Conservation (phyloP, 2,329 filamentous ascomycete species). For the Stagonosporopsis vannaccii region DNA sequence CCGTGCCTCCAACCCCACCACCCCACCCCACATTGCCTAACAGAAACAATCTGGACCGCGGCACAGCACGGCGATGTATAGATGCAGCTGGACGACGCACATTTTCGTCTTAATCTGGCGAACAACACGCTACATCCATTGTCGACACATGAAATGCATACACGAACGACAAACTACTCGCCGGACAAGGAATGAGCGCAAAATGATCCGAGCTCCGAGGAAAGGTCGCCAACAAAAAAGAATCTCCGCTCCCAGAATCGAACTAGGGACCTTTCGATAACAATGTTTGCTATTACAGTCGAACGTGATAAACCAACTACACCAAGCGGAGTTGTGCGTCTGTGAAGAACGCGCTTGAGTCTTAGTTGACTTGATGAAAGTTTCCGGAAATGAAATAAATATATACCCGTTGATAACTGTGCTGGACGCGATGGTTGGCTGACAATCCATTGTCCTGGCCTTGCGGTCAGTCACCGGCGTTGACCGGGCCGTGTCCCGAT, state of each 20-base stretch:
- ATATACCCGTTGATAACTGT: too few relatives aligned
- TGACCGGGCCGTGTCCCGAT: too few relatives aligned
- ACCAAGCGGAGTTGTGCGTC: slow-evolving; percentile 33
- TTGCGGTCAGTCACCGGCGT: too few relatives aligned
- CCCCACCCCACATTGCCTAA: slow-evolving; percentile 21
- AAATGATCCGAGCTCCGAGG: too few relatives aligned
- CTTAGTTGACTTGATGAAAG: slow-evolving; percentile 19
- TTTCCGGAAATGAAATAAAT: too few relatives aligned
- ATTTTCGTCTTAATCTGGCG: too few relatives aligned
- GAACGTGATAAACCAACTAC: slow-evolving; percentile 49
- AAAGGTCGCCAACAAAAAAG: slow-evolving; percentile 1
- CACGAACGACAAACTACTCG: too few relatives aligned
- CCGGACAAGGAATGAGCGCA: too few relatives aligned
- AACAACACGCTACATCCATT: too few relatives aligned
- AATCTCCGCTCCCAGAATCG: slow-evolving; percentile 47
- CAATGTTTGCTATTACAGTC: slow-evolving; percentile 44
- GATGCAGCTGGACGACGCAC: neutral
- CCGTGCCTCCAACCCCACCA: slow-evolving; percentile 16
- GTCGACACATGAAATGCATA: too few relatives aligned
- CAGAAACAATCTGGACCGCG: slow-evolving; percentile 11
- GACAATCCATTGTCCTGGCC: too few relatives aligned
- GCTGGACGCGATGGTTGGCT: too few relatives aligned
- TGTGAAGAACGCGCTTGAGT: slow-evolving; percentile 26
- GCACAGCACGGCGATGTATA: neutral
- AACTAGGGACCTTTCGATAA: slow-evolving; percentile 46